phyloP scores from a whole-genome alignment of 2,329 filamentous ascomycete genomes.

The Alternaria postmessia region DNA sequence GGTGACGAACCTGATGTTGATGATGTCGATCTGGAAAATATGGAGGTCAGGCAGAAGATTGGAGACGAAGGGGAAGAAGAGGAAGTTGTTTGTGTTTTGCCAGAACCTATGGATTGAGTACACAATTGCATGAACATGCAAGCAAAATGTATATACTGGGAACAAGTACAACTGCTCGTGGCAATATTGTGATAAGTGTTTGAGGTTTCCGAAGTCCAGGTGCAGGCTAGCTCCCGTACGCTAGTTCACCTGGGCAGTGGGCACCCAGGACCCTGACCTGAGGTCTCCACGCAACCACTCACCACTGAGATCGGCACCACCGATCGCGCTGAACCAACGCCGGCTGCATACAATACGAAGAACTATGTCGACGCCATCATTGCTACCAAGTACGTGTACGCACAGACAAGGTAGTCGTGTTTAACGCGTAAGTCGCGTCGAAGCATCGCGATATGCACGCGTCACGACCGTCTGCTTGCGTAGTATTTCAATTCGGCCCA shows the following conservation, averaged over 20 bases:
- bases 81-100: no score
- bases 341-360: no score
- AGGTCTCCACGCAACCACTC: neutral
- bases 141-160: no score
- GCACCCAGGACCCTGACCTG: neutral
- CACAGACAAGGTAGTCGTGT: no score
- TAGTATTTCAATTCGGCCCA: neutral
- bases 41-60: neutral
- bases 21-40: constrained; percentile 1
- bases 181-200: neutral
- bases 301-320: no score
- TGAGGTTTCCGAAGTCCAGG: neutral
- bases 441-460: neutral
- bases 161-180: neutral
- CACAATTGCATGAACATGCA: no score
- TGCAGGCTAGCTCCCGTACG: neutral
- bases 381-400: neutral
- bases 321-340: no score
- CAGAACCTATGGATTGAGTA: no score
- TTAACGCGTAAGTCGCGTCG: neutral
- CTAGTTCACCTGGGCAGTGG: neutral
- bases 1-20: neutral
- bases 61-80: neutral
- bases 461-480: neutral
- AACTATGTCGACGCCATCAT: neutral